Conservation (phyloP, 2,329 filamentous ascomycete genomes). For the Mycosphaerella sp. region DNA sequence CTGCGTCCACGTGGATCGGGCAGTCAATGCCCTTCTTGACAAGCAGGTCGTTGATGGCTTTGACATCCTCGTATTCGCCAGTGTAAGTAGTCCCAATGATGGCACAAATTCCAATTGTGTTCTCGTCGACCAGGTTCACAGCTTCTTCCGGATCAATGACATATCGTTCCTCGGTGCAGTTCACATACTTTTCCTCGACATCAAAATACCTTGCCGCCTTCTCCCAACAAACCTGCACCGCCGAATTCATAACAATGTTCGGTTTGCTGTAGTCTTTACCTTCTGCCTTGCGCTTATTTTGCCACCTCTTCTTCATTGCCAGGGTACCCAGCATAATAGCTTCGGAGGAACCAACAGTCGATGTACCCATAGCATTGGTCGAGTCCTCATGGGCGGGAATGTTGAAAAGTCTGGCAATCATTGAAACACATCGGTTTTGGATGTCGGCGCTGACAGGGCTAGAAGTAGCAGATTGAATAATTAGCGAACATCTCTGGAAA, state of each 20-base stretch:
- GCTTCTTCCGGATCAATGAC: conserved; percentile 59
- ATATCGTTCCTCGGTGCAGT: conserved; percentile 55
- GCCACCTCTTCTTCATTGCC: conserved; percentile 95
- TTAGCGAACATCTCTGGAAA: too few species aligned
- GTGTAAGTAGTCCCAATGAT: conserved; percentile 94
- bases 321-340: conserved; percentile 76
- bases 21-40: conserved; percentile 67
- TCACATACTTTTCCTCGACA: conserved; percentile 77
- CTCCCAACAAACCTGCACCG: conserved; percentile 97
- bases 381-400: conserved; percentile 54
- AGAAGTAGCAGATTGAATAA: not conserved
- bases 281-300: conserved; percentile 73
- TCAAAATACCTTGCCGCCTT: conserved; percentile 60
- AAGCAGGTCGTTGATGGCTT: conserved; percentile 83
- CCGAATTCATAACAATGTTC: conserved; percentile 93
- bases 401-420: conserved; percentile 82
- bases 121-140: conserved; percentile 58
- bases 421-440: conserved; percentile 73
- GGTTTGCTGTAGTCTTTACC: conserved; percentile 75
- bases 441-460: conserved; percentile 38
- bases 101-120: conserved; percentile 82
- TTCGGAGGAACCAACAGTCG: conserved; percentile 82
- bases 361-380: conserved; percentile 71
- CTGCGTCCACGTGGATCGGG: conserved; percentile 90
- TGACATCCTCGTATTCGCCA: conserved; percentile 90